A percentile compares a stretch with the other conserved stretches of the same genome.
Evolutionary conservation across 768 basidiomycete genomes (phyloP).

Genomic region (Termitomyces sp.): DNA sequence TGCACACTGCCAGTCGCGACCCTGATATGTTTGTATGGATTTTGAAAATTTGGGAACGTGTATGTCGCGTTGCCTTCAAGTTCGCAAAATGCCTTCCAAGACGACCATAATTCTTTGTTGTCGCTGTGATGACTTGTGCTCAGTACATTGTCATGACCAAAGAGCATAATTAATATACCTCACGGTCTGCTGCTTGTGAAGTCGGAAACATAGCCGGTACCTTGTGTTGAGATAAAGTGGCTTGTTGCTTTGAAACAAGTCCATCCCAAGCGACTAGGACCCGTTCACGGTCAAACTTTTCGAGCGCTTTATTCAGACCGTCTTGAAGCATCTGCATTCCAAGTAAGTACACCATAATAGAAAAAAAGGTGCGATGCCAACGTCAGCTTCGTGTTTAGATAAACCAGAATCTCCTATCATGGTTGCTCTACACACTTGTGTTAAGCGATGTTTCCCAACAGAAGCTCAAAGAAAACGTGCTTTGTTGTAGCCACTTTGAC

Average conservation of each 20-base stretch:
- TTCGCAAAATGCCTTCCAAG: constrained; percentile 42
- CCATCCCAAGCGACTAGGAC: constrained; percentile 74
- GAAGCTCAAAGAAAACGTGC: constrained; percentile 31
- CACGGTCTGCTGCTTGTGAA: constrained; percentile 38
- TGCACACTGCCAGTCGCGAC: neutral
- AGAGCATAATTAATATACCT: constrained; percentile 36
- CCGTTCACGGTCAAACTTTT: constrained; percentile 64
- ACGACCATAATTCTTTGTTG: constrained; percentile 72
- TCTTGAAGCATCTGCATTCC: constrained; percentile 56
- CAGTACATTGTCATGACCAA: neutral
- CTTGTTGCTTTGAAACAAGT: constrained; percentile 67
- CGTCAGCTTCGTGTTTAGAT: constrained; percentile 67
- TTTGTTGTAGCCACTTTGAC: constrained; percentile 64
- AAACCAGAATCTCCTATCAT: constrained; percentile 56
- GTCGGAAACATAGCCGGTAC: constrained; percentile 74
- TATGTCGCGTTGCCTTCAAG: neutral
- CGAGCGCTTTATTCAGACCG: constrained; percentile 59
- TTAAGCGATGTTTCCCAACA: neutral
- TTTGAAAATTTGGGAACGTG: neutral
- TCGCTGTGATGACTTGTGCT: constrained; percentile 34
- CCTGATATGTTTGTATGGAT: neutral
- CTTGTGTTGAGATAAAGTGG: constrained; percentile 47
- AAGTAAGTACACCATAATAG: neutral
- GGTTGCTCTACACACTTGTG: constrained; percentile 42
- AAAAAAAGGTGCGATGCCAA: constrained; percentile 17